Percentiles rank a stretch among this genome's conserved stretches.
Evolutionary conservation across 1,284 basidiomycete genomes (phyloP).

Genomic region (Trametes pubescens): DNA sequence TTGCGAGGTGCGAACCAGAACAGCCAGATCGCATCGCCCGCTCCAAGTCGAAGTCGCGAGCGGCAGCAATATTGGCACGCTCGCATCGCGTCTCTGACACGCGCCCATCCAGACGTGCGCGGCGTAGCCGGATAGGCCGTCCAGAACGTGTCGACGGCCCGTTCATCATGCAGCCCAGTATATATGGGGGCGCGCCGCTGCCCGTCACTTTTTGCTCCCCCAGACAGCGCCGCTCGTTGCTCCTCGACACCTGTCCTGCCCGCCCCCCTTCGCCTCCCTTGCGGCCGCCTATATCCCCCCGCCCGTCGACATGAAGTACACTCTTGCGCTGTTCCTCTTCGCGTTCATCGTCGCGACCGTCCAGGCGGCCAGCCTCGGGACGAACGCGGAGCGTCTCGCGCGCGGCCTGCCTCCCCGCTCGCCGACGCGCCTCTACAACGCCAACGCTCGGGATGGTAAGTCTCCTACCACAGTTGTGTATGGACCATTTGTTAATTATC

Average conservation of each 20-base stretch:
- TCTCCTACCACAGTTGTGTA: neutral
- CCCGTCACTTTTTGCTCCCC: conserved; percentile 1
- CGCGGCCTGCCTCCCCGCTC: conserved; percentile 33
- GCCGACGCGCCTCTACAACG: conserved; percentile 26
- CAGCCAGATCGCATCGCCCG: neutral
- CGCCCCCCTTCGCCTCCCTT: conserved; percentile 18
- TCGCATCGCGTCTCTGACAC: conserved; percentile 8
- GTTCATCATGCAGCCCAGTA: conserved; percentile 1
- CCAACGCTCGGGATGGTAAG: conserved; percentile 21
- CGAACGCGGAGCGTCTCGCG: conserved; percentile 33
- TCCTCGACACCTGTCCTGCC: conserved; percentile 4
- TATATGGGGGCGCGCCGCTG: conserved; percentile 1
- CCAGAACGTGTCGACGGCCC: conserved; percentile 3
- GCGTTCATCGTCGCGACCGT: conserved; percentile 32
- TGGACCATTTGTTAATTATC: neutral
- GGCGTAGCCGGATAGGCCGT: conserved; percentile 3
- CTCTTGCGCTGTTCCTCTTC: conserved; percentile 23
- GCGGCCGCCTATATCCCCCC: conserved; percentile 27
- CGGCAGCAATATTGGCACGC: too few species aligned
- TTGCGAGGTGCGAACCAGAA: conserved; percentile 21
- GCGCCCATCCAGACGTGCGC: conserved; percentile 4
- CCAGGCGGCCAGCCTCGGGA: conserved; percentile 20
- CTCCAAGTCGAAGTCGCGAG: neutral
- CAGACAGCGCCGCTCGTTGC: conserved; percentile 8
- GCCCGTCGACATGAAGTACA: conserved; percentile 26